Conservation (phyloP, 2,329 filamentous ascomycete genomes). For the Alternaria arborescens region DNA sequence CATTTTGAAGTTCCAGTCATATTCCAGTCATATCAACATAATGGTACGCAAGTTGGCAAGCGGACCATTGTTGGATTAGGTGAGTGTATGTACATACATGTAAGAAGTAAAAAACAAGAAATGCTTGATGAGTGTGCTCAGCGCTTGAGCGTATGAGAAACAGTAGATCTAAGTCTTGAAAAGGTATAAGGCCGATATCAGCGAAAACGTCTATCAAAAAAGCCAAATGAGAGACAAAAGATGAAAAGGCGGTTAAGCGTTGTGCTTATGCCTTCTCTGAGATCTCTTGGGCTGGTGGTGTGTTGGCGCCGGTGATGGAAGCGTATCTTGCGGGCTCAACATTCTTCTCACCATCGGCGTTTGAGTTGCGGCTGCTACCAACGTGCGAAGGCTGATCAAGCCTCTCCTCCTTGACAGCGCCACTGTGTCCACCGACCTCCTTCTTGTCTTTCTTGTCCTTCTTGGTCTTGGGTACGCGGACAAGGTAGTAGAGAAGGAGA, state of each 20-base stretch:
- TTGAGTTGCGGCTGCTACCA: slow-evolving; percentile 17
- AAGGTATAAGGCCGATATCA: background rate
- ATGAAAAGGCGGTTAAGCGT: background rate
- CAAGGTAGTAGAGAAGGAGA: slow-evolving; percentile 62
- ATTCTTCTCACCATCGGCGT: slow-evolving; percentile 17
- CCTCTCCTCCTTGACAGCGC: slow-evolving; percentile 11
- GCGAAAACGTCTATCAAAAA: background rate
- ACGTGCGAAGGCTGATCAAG: slow-evolving; percentile 16
- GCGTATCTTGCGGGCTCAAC: slow-evolving; percentile 18
- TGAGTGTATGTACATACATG: slow-evolving; percentile 8
- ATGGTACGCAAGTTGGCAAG: slow-evolving; percentile 5
- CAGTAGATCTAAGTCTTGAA: slow-evolving; percentile 8
- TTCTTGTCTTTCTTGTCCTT: slow-evolving; percentile 44
- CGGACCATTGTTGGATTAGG: slow-evolving; percentile 7
- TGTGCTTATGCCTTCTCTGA: slow-evolving; percentile 25
- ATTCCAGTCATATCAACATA: slow-evolving; percentile 3
- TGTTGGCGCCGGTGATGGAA: slow-evolving; percentile 21
- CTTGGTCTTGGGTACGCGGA: slow-evolving; percentile 62
- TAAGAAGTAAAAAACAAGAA: slow-evolving; percentile 1
- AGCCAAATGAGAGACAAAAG: background rate
- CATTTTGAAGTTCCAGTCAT: background rate
- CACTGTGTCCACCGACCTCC: slow-evolving; percentile 8
- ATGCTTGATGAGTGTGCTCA: slow-evolving; percentile 12
- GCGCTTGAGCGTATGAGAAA: slow-evolving; percentile 13
- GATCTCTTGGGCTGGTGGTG: slow-evolving; percentile 13